Evolutionary conservation across 208 protist species (phyloP), one percentile per base, ranked within the genome.

Genomic region (Naegleria gruberi): DNA sequence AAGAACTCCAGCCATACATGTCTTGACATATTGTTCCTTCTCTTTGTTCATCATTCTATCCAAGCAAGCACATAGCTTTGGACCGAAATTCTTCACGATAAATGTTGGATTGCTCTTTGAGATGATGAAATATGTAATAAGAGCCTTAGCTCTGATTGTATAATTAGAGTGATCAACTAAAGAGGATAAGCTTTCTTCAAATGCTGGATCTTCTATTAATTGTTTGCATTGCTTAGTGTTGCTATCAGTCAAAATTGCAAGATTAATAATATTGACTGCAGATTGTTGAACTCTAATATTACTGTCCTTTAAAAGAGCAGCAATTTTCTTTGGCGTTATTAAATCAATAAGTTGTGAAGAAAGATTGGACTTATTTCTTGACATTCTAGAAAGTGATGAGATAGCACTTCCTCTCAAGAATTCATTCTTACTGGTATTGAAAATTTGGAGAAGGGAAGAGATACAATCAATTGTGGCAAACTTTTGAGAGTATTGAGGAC

Each of bases 351-450:
- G 88, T 15, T 97, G 91, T 6, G 91, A 73, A 0, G 93, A 90
- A 8, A 96, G 95, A 77, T 96, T 92, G 30, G 92, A 89, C 19
- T 96, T 95, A n/a, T 94, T 91, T 83, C 94, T 95, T 74, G 92
- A 91, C 40, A 97, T 91, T 91, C 96, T 95, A 37, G 96, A 74
- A 45, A 95, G 94, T 19, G 95, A 94, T 84, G 94, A 97, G 45
- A 96, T 90, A 10, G 95, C 96, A 88, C 93, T 95, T 37, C 95
- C 94, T 45, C 94, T 94, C 93, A 98, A 95, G 90, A 96, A 92
- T 89, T 96, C 95, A 86, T 92, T 94, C 30, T 92, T 91, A 34
- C 73, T 77, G 4, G 17, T 55, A 26, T 90, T 8, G 89, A 95
- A 96, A 44, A 97, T 92, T 74, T 89, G 42, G 37, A 98, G 82